Evolutionary conservation across 208 protist genomes (phyloP).

Genomic region (Wallacemonas sp.): DNA sequence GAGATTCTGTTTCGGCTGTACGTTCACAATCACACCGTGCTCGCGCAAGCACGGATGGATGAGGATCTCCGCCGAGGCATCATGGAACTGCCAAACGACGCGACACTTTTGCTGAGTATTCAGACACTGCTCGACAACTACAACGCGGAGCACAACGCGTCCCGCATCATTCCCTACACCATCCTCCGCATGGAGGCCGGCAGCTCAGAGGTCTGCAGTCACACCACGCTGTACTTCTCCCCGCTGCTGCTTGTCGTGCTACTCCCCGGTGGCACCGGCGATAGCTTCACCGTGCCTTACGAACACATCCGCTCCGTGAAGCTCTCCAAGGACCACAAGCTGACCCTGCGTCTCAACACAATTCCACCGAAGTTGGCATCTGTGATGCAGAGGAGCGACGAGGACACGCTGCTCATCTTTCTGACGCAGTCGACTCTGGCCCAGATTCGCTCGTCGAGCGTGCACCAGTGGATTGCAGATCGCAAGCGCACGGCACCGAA

Average conservation of each 20-base stretch:
- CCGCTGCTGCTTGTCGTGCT: conserved; percentile 66
- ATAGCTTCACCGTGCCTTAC: conserved; percentile 84
- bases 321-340: conserved; percentile 69
- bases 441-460: conserved; percentile 43
- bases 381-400: conserved; percentile 49
- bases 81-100: conserved; percentile 70
- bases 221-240: conserved; percentile 84
- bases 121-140: conserved; percentile 66
- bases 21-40: conserved; percentile 47
- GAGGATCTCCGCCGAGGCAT: conserved; percentile 63
- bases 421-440: conserved; percentile 70
- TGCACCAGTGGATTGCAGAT: conserved; percentile 82
- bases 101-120: conserved; percentile 65
- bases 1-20: conserved; percentile 84
- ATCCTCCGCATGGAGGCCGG: conserved; percentile 59
- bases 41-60: conserved; percentile 41
- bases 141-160: conserved; percentile 49
- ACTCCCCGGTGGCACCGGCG: conserved; percentile 45
- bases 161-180: conserved; percentile 45
- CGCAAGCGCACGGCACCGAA: conserved; percentile 66
- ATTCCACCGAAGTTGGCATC: conserved; percentile 61
- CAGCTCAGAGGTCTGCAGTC: conserved; percentile 52
- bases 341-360: conserved; percentile 66
- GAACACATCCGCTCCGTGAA: conserved; percentile 85
- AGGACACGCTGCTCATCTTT: conserved; percentile 65